Conservation (phyloP, 768 basidiomycete species). For the Myochromella boudieri region DNA sequence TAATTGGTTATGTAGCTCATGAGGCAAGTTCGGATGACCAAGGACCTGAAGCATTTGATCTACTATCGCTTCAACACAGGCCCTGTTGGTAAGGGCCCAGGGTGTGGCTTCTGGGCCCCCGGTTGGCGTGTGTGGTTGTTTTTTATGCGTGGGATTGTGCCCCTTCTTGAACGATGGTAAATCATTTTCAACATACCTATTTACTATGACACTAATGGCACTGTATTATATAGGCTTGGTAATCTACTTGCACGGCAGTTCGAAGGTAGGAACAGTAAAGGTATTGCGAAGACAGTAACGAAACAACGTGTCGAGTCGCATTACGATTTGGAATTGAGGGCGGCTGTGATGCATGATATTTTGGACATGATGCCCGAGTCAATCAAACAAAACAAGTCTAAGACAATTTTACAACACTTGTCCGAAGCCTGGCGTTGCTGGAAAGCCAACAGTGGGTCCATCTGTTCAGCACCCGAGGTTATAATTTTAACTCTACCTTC, state of each 20-base stretch:
- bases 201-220: background rate
- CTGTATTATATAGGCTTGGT: slow-evolving; percentile 58
- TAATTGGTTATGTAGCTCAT: slow-evolving; percentile 61
- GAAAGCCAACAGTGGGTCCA: slow-evolving; percentile 81
- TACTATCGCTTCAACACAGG: slow-evolving; percentile 99
- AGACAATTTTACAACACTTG: slow-evolving; percentile 96
- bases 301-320: slow-evolving; percentile 99
- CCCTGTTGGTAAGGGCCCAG: slow-evolving; percentile 98
- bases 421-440: slow-evolving; percentile 99
- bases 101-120: slow-evolving; percentile 99
- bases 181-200: slow-evolving; percentile 17
- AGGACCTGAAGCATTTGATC: slow-evolving; percentile 97
- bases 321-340: slow-evolving; percentile 95
- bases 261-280: slow-evolving; percentile 96
- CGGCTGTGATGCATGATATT: slow-evolving; percentile 99
- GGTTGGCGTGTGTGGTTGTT: slow-evolving; percentile 99
- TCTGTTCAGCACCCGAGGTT: slow-evolving; percentile 5
- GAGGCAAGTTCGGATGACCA: slow-evolving; percentile 99
- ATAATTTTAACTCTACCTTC: too few species aligned
- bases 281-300: slow-evolving; percentile 96
- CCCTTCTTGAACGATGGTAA: slow-evolving; percentile 92
- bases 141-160: slow-evolving; percentile 99
- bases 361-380: slow-evolving; percentile 99
- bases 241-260: slow-evolving; percentile 98
- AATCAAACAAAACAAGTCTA: slow-evolving; percentile 99